Evolutionary conservation across 352 stramenopile genomes (phyloP), one percentile per base, ranked within the genome.

Genomic region (Phytophthora pinifolia): DNA sequence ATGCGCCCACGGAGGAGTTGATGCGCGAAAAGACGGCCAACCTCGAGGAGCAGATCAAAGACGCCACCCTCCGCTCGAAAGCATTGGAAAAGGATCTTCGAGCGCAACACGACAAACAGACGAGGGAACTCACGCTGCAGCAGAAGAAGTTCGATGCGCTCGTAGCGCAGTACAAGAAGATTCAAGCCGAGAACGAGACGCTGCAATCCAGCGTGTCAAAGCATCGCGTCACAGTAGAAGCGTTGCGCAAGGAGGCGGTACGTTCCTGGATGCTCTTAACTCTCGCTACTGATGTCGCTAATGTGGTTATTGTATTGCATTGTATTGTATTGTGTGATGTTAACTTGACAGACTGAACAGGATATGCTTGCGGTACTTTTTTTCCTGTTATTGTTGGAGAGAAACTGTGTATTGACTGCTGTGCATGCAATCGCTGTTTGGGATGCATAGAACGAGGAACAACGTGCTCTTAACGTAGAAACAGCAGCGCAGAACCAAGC

Each of bases 11-110:
- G 1, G 85, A 95, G 53, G 85, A 93, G 59, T 63, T 92, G 44
- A 90, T 92, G 74, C 82, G 83, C 32, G 84, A 94, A 45, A 94
- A 94, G 59, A 94, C 85, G 1, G 85, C 85, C 0, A 92, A 94
- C 47, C 55, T 94, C n/a, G 85, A 94, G 64, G 85, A 94, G 67
- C 80, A 86, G 35, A 94, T 94, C 53, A 92, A 92, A 41, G 83
- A 94, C 49, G 85, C 85, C 7, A 92, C 83, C 0, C 34, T 76
- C 9, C 79, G 79, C 14, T 90, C 80, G 1, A 78, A 87, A 52
- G 61, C 68, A 12, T 45, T 93, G 34, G 85, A 94, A 50, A 85
- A 84, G 39, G 67, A 88, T 4, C 63, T 94, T 18, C 85, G 85
- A 18, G 31, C 73, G 7, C 75, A 91, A 38, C 80, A 94, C 33